phyloP scores from a whole-genome alignment of 768 basidiomycete genomes.

The Xerocomellus intermedius region DNA sequence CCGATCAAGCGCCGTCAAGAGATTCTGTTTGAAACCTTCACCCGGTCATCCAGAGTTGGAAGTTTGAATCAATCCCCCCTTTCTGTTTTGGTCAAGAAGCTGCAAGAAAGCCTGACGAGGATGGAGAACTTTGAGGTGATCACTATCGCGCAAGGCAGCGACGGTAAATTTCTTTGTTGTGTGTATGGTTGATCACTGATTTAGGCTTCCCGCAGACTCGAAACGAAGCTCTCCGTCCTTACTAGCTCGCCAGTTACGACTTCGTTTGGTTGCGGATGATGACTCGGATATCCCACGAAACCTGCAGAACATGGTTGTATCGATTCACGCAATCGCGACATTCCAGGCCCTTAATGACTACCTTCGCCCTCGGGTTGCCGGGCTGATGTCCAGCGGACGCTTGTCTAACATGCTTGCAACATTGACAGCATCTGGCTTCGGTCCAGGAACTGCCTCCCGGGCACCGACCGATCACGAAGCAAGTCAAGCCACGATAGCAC shows the following conservation, averaged over 20 bases:
- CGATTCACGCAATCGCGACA: slow-evolving; percentile 97
- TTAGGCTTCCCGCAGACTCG: slow-evolving; percentile 53
- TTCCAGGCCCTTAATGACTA: slow-evolving; percentile 98
- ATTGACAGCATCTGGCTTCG: slow-evolving; percentile 73
- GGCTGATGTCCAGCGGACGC: slow-evolving; percentile 59
- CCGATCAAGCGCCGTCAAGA: slow-evolving; percentile 64
- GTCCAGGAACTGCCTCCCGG: slow-evolving; percentile 45
- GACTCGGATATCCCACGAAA: slow-evolving; percentile 85
- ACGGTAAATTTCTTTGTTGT: slow-evolving; percentile 49
- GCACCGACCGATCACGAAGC: slow-evolving; percentile 35
- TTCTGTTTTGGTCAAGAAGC: slow-evolving; percentile 83
- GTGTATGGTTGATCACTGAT: slow-evolving; percentile 5
- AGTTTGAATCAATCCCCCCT: slow-evolving; percentile 57
- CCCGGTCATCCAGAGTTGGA: slow-evolving; percentile 47
- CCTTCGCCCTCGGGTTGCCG: slow-evolving; percentile 84
- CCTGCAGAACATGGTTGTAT: slow-evolving; percentile 89
- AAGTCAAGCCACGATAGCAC: slow-evolving; percentile 30
- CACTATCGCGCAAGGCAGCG: slow-evolving; percentile 78
- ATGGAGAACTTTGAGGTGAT: slow-evolving; percentile 96
- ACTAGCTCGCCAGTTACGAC: slow-evolving; percentile 87
- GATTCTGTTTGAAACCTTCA: slow-evolving; percentile 77
- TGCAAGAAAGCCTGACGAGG: slow-evolving; percentile 92
- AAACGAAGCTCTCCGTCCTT: slow-evolving; percentile 88
- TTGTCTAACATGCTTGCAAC: slow-evolving; percentile 91
- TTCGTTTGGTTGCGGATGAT: slow-evolving; percentile 86